Base-by-base conservation (phyloP, 2,329 filamentous ascomycete species). In the Mariannaea sp. region DNA sequence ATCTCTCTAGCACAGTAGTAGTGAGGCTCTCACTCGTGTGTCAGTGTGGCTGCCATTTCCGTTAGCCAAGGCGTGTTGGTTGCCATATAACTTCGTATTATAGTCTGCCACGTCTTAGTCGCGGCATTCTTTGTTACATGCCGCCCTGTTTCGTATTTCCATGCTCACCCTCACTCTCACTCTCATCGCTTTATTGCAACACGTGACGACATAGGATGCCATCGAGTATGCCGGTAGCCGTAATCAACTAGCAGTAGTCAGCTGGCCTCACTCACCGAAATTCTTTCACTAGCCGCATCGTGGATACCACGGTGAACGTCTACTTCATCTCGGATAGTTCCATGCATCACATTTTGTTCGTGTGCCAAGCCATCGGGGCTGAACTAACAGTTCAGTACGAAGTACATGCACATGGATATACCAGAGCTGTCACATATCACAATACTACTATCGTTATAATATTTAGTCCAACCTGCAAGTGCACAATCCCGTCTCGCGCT, bases 391-490 rank as follows among this genome's bases (percentile, higher is more conserved):
- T n/a, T 35, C 7, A 16, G n/a, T 16, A 4, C 14, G 19, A 36
- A n/a, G n/a, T n/a, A n/a, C n/a, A n/a, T n/a, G n/a, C n/a, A n/a
- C n/a, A n/a, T n/a, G n/a, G n/a, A 35, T 36, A 22, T 38, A 13
- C 33, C 33, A 33, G 35, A 24, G 26, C 53, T 60, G 52, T 65
- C 62, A 65, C 44, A 64, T 59, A 45, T 64, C 60, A 63, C 14
- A 61, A 58, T 55, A 59, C 53, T 59, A 56, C 52, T 49, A 42
- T 19, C 10, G 30, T 10, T 27, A 41, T 39, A 13, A 22, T 42
- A 26, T 20, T 33, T 13, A 41, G 50, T 38, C 47, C 35, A 30
- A 39, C 45, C 33, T 12, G 22, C 36, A 36, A 36, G 14, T 16
- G 32, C 14, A 32, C 35, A 32, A 33, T 43, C 26, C 32, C 36